Conservation (phyloP, 768 basidiomycete species). For the Cystobasidium tubakii region DNA sequence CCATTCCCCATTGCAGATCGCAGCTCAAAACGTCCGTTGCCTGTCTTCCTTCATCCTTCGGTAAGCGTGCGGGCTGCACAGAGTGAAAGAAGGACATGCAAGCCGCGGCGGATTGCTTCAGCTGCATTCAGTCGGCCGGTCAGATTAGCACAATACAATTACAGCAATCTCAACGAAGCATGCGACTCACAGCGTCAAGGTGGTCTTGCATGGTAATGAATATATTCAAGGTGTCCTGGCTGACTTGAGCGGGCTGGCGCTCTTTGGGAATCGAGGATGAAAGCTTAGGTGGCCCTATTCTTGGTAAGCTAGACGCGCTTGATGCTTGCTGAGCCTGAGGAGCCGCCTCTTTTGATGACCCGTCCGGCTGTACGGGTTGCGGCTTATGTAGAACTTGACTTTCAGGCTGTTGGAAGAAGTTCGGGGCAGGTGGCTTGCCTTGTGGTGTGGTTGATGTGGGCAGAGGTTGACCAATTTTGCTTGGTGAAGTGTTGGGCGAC, state of each 20-base stretch:
- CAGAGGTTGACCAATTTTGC: not conserved
- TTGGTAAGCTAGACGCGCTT: not conserved
- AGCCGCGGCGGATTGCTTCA: not conserved
- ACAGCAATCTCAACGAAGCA: not conserved
- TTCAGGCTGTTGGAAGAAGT: not conserved
- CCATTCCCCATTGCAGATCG: conserved; percentile 29
- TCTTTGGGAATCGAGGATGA: not conserved
- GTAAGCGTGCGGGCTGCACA: conserved; percentile 25
- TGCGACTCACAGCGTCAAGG: conserved; percentile 10
- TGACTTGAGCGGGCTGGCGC: not conserved
- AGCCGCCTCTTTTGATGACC: not conserved
- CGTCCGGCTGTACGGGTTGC: no score
- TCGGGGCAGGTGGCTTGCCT: not conserved
- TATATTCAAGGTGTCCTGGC: conserved; percentile 14
- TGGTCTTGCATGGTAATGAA: conserved; percentile 32
- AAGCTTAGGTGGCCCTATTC: conserved; percentile 12
- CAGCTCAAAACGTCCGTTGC: not conserved
- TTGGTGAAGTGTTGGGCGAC: not conserved
- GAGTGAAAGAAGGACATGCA: conserved; percentile 31
- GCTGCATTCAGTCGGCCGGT: not conserved
- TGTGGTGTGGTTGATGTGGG: not conserved
- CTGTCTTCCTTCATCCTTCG: not conserved
- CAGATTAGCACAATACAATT: not conserved
- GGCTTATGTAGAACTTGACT: not conserved
- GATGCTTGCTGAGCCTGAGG: not conserved